phyloP scores from a whole-genome alignment of 169 alveolate genomes.

The Eimeria mitis region DNA sequence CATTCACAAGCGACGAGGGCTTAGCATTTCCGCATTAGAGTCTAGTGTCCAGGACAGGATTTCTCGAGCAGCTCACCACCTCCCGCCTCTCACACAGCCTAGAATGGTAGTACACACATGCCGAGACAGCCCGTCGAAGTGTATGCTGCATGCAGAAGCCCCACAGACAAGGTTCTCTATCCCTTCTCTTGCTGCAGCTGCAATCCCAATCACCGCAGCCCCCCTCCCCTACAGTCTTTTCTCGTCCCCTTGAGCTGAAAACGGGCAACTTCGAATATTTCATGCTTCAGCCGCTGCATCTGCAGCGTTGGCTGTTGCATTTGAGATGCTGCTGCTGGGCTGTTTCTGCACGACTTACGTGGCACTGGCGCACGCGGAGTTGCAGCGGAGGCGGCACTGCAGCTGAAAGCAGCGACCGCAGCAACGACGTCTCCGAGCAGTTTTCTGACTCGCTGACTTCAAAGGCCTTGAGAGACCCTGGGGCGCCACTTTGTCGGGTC shows the following conservation, averaged over 20 bases:
- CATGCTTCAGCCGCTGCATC: not conserved
- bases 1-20: not conserved
- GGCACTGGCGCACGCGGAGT: constrained; percentile 6
- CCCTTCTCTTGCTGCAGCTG: not conserved
- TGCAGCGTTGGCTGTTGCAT: not conserved
- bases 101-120: constrained; percentile 27
- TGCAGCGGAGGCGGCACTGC: constrained; percentile 66
- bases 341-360: constrained; percentile 3
- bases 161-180: not conserved
- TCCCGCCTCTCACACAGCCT: constrained; percentile 60
- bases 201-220: not conserved
- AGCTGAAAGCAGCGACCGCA: constrained; percentile 51
- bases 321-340: not conserved
- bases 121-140: constrained; percentile 5
- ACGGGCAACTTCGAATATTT: not conserved
- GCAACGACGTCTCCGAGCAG: constrained; percentile 52
- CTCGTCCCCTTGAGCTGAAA: not conserved
- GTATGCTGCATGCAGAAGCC: constrained; percentile 20
- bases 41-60: not conserved
- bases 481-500: constrained; percentile 15
- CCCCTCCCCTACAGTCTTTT: not conserved
- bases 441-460: constrained; percentile 13
- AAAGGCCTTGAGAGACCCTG: constrained; percentile 57
- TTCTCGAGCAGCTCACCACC: constrained; percentile 8
- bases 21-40: too few relatives aligned